Conservation (phyloP, 2,329 filamentous ascomycete genomes). For the Lasiodiplodia sp. region DNA sequence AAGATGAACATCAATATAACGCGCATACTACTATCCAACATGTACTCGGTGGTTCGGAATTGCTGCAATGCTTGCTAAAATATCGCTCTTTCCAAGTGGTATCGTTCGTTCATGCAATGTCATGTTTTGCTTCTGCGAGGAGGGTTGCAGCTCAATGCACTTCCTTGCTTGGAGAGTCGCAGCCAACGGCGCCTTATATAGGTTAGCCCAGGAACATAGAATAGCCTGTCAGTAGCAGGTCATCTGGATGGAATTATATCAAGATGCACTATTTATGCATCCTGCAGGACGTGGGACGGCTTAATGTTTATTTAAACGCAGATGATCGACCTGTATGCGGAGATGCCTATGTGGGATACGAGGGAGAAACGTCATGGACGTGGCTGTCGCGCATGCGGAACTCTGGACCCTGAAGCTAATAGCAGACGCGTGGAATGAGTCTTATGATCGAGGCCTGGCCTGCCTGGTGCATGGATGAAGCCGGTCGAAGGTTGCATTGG, state of each 20-base stretch:
- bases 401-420: background rate
- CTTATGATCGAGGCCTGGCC: background rate
- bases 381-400: background rate
- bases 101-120: background rate
- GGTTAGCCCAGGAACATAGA: background rate
- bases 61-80: background rate
- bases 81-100: background rate
- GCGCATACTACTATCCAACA: background rate
- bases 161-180: background rate
- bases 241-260: background rate
- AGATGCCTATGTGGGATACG: background rate
- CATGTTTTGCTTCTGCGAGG: background rate
- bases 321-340: slow-evolving; percentile 1
- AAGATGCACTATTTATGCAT: background rate
- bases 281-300: background rate
- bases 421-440: background rate
- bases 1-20: background rate
- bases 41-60: background rate
- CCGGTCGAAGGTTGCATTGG: background rate
- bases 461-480: slow-evolving; percentile 2
- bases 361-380: background rate
- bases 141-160: background rate
- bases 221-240: background rate
- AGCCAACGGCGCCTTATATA: background rate
- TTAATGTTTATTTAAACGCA: background rate